Evolutionary conservation across 768 basidiomycete genomes (phyloP), one percentile per base, ranked within the genome.

Genomic region (Clavulina sp.): DNA sequence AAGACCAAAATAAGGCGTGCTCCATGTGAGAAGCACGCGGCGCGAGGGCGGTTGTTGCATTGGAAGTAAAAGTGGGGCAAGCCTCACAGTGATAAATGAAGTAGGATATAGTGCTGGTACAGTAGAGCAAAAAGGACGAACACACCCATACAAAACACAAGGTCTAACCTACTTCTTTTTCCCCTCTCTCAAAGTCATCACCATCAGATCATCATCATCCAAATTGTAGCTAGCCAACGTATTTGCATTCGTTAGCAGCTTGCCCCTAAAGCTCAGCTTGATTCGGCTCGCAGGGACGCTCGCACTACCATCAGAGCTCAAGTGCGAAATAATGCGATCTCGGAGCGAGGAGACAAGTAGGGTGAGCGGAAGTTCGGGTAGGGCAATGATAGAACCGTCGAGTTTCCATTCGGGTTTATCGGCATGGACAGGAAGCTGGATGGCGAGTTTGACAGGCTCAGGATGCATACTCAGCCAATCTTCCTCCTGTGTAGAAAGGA

Each of bases 391-490:
- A 49, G 71, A 73, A 0, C 91, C 92, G 60, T 93, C 78, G 50
- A 95, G 70, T 60, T 93, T 91, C 86, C 85, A 93, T 65, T 93
- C 92, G 0, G 91, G 81, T 62, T 85, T 89, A 31, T 80, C 76
- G 1, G 81, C 68, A 59, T 91, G 80, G 50, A 69, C 72, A 1
- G 93, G 91, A 57, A 99, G 70, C 62, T 92, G 87, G 2, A 97
- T 71, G 31, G 73, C 72, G 43, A 99, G 72, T 24, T 81, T 80
- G 60, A 97, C 86, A 67, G 74, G 66, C 52, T 81, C 79, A 30
- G 89, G 85, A 63, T 96, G 88, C 76, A 88, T 80, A 44, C 71
- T 71, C 57, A 88, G 77, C 91, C 91, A 96, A 63, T 92, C 86
- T 50, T 59, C 52, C 53, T 69, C 67, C 59, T 60, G 44, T 18